Evolutionary conservation across 1,284 basidiomycete species (phyloP).

Genomic region (Malassezia psittaci): DNA sequence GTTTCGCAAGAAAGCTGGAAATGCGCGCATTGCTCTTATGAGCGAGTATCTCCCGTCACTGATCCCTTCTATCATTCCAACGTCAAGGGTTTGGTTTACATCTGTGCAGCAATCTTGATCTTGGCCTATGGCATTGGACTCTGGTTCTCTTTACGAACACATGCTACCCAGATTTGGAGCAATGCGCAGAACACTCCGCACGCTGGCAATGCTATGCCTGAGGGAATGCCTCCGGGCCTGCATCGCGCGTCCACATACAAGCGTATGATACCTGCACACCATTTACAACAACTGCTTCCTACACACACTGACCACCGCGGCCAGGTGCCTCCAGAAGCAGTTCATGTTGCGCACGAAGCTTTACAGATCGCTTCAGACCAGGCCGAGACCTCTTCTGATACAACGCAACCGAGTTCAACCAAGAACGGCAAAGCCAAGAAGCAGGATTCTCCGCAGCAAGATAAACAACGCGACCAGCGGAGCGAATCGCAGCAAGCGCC

Average conservation of each 20-base stretch:
- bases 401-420: background rate
- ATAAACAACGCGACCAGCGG: too few species aligned
- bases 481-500: too few species aligned
- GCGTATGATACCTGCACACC: constrained; percentile 51
- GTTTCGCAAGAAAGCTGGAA: constrained; percentile 55
- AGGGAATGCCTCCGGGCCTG: constrained; percentile 30
- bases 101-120: constrained; percentile 77
- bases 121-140: constrained; percentile 91
- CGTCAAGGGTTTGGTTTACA: constrained; percentile 86
- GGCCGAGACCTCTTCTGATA: background rate
- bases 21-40: constrained; percentile 86
- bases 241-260: constrained; percentile 67
- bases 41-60: constrained; percentile 78
- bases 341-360: too few species aligned
- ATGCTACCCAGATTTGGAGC: constrained; percentile 98
- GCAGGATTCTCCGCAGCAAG: background rate
- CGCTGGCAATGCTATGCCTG: constrained; percentile 44
- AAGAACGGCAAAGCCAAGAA: background rate
- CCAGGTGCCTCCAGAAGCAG: too few species aligned
- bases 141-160: constrained; percentile 97
- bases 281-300: constrained; percentile 40
- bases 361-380: too few species aligned
- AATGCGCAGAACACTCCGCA: constrained; percentile 53
- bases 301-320: background rate
- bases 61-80: constrained; percentile 96